Conservation (phyloP, 768 basidiomycete species). For the Termitomyces heimii region DNA sequence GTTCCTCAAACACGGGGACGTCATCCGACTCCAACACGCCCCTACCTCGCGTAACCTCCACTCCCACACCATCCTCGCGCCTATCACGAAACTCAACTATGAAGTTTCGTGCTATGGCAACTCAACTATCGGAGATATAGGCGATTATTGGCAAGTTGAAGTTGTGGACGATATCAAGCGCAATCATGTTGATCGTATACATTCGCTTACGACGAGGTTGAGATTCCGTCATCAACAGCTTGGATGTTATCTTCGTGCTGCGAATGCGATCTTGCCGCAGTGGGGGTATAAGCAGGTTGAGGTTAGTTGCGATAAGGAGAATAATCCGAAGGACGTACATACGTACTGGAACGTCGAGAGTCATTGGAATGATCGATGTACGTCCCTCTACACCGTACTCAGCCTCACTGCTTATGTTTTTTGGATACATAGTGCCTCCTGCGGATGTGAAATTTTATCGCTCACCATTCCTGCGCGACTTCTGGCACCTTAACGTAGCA, state of each 20-base stretch:
- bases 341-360: conserved; percentile 99
- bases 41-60: conserved; percentile 90
- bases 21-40: conserved; percentile 74
- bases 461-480: conserved; percentile 93
- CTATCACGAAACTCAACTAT: conserved; percentile 80
- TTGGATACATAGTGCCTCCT: conserved; percentile 56
- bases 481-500: conserved; percentile 98
- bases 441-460: conserved; percentile 80
- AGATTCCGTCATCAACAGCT: conserved; percentile 72
- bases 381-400: conserved; percentile 25
- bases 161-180: conserved; percentile 85
- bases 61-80: conserved; percentile 84
- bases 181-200: conserved; percentile 54
- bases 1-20: conserved; percentile 72
- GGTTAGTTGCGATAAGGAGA: conserved; percentile 88
- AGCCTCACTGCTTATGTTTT: not conserved
- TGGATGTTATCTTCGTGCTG: conserved; percentile 87
- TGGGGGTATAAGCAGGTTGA: conserved; percentile 99
- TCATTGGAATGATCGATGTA: conserved; percentile 93
- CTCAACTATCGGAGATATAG: conserved; percentile 74
- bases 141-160: conserved; percentile 92
- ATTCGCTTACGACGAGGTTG: conserved; percentile 87
- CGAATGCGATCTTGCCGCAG: conserved; percentile 85
- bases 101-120: conserved; percentile 97
- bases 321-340: conserved; percentile 71